phyloP scores from a whole-genome alignment of 495 filamentous ascomycete species.

The Articulospora tetracladia region DNA sequence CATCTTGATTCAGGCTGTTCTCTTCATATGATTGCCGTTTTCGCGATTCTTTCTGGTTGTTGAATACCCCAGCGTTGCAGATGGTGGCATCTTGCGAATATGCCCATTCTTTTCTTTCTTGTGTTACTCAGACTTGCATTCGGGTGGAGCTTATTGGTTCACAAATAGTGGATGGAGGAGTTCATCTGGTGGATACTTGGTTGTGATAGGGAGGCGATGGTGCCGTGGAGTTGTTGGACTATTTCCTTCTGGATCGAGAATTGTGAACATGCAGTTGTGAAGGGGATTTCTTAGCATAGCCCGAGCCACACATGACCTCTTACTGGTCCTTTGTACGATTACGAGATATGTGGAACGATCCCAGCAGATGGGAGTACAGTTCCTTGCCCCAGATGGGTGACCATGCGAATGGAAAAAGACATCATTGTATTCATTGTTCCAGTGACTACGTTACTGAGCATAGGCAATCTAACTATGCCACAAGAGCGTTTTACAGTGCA shows the following conservation, averaged over 20 bases:
- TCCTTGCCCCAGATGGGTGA: neutral
- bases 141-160: neutral
- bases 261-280: neutral
- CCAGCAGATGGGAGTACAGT: neutral
- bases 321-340: slow-evolving; percentile 7
- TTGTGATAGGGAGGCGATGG: neutral
- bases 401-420: neutral
- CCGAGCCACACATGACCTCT: neutral
- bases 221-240: neutral
- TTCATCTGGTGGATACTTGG: neutral
- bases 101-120: slow-evolving; percentile 1
- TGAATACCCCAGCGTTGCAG: slow-evolving; percentile 22
- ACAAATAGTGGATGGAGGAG: neutral
- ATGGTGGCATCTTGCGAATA: slow-evolving; percentile 11
- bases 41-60: slow-evolving; percentile 1
- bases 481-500: neutral
- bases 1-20: neutral
- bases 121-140: neutral
- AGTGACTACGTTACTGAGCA: neutral
- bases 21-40: neutral
- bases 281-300: neutral
- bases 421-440: neutral
- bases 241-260: neutral
- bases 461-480: neutral
- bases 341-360: neutral